phyloP scores from a whole-genome alignment of 805 yeast species.

The Kazachstania martiniae region DNA sequence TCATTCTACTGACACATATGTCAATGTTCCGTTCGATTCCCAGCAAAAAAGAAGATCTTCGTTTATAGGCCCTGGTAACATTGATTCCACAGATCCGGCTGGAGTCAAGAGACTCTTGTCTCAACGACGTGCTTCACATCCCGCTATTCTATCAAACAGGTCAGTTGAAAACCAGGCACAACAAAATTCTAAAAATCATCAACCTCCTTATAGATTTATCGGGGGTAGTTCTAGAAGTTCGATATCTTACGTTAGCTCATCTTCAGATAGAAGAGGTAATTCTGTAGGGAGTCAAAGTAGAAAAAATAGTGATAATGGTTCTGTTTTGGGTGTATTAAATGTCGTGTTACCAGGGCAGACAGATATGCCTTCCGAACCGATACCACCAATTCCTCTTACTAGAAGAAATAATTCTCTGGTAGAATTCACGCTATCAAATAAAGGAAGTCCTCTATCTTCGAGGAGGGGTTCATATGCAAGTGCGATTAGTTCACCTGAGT shows the following conservation, averaged over 20 bases:
- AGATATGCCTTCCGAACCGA: slow-evolving; percentile 45
- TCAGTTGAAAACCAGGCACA: neutral
- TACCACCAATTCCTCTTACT: slow-evolving; percentile 21
- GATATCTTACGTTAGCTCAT: slow-evolving; percentile 20
- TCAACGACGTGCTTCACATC: slow-evolving; percentile 9
- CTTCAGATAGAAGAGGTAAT: slow-evolving; percentile 22
- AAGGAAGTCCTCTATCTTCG: slow-evolving; percentile 21
- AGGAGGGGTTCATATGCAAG: slow-evolving; percentile 12
- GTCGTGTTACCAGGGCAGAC: slow-evolving; percentile 41
- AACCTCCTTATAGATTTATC: slow-evolving; percentile 1
- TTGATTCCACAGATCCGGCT: neutral
- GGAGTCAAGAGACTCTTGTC: neutral
- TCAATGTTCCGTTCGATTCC: neutral
- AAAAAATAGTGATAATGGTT: slow-evolving; percentile 15
- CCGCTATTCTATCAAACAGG: neutral
- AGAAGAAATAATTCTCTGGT: slow-evolving; percentile 8
- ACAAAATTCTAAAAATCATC: neutral
- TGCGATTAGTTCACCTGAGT: slow-evolving; percentile 9
- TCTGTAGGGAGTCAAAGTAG: slow-evolving; percentile 19
- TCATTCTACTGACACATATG: neutral
- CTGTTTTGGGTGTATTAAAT: slow-evolving; percentile 12
- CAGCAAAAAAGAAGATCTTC: slow-evolving; percentile 15
- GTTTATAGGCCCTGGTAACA: slow-evolving; percentile 6
- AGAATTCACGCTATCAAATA: slow-evolving; percentile 6
- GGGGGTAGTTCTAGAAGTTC: slow-evolving; percentile 11